Evolutionary conservation across 2,329 filamentous ascomycete species (phyloP), one percentile per base, ranked within the genome.

Genomic region (Mollisia scopiformis): DNA sequence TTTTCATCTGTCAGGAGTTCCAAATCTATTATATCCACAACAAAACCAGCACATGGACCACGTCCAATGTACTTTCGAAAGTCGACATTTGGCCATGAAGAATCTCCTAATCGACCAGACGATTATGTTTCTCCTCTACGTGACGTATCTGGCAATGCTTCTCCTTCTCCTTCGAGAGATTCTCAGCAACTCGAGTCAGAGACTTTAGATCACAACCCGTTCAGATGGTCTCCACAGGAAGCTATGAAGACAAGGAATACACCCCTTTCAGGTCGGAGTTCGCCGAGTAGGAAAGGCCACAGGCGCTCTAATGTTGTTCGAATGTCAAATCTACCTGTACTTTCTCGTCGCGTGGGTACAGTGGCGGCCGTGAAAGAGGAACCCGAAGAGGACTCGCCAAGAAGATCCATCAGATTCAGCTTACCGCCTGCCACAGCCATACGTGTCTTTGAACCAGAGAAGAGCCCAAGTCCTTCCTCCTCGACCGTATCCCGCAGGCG

Each of bases 151-250:
- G 66, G 67, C 8, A 73, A 71, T 41, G 30, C 50, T n/a, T n/a
- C n/a, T 10, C 54, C 63, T 51, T 53, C 39, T 2, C 46, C 57
- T n/a, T 39, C 57, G 1, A 61, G 62, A 16, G 60, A 55, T 10
- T 43, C 52, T 1, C 49, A 35, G 16, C 28, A 46, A 21, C 31
- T 41, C 28, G 37, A 11, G 2, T 10, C 41, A 16, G 46, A 33
- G 21, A 53, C 23, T 23, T 16, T 53, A 3, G 57, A 59, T 2
- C 54, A 37, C 4, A 72, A 71, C 54, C 64, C 67, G 3, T 73
- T 71, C 25, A 69, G 67, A 57, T 71, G 69, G 70, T 63, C 64
- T 28, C 66, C 69, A 2, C 63, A 68, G 58, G 66, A 67, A 37
- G 50, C 62, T 27, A 67, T 64, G 59, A 56, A 66, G 51, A 55